Conservation (phyloP, 2,329 filamentous ascomycete genomes). For the Cordyceps cicadae region DNA sequence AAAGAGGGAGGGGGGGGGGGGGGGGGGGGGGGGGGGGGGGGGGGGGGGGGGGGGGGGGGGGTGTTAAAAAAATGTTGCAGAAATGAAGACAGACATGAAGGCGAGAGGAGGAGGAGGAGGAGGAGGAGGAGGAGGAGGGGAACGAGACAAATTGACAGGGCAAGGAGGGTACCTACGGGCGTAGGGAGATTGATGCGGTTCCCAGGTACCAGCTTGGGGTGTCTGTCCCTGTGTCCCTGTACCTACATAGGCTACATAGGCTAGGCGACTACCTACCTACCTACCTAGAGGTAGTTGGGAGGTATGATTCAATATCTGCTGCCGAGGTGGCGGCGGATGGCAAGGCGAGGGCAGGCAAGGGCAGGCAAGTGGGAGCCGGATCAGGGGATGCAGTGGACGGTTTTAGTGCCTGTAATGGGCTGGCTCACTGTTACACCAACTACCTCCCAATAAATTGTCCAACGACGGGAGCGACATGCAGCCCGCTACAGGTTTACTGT, state of each 20-base stretch:
- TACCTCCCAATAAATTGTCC: too few species aligned
- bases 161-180: too few species aligned
- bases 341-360: neutral
- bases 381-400: neutral
- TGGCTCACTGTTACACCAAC: slow-evolving; percentile 2
- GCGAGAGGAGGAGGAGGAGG: neutral
- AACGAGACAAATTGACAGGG: neutral
- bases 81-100: slow-evolving; percentile 1
- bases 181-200: too few species aligned
- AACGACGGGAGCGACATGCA: neutral
- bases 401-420: neutral
- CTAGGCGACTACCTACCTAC: too few species aligned
- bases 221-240: too few species aligned
- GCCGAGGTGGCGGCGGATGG: neutral
- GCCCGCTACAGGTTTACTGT: neutral
- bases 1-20: neutral
- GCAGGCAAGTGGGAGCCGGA: neutral
- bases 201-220: too few species aligned
- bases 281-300: too few species aligned
- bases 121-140: neutral
- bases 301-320: neutral
- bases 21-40: slow-evolving; percentile 3
- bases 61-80: neutral
- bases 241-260: too few species aligned
- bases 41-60: neutral